phyloP scores from a whole-genome alignment of 306 rosid species.

The Trichosanthes cucumerina region DNA sequence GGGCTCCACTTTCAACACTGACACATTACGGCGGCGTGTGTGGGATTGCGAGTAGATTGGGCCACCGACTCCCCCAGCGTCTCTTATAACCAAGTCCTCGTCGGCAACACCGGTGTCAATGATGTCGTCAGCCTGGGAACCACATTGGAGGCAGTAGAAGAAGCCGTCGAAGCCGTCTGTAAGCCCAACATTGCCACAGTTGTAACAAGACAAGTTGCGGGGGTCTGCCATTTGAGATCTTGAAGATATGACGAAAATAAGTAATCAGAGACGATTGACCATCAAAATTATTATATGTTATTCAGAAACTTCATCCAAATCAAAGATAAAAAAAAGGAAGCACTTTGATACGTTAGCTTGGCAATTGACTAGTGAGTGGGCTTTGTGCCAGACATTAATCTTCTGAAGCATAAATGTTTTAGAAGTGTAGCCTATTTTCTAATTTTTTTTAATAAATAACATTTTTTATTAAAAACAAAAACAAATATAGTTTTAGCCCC shows the following conservation, averaged over 20 bases:
- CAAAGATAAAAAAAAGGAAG: too few relatives aligned
- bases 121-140: constrained; percentile 40
- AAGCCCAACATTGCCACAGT: constrained; percentile 38
- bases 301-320: too few relatives aligned
- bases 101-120: constrained; percentile 54
- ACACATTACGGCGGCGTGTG: constrained; percentile 25
- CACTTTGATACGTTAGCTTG: too few relatives aligned
- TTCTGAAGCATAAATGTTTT: too few relatives aligned
- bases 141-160: constrained; percentile 56
- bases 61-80: constrained; percentile 22
- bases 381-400: too few relatives aligned
- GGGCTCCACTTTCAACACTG: constrained; percentile 29
- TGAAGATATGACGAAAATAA: not conserved
- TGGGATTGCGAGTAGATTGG: constrained; percentile 45
- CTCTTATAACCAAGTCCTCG: constrained; percentile 36
- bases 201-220: constrained; percentile 28
- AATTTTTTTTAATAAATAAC: too few relatives aligned
- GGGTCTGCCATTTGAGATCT: constrained; percentile 28
- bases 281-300: too few relatives aligned
- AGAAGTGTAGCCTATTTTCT: too few relatives aligned
- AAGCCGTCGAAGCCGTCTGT: constrained; percentile 46
- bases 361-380: too few relatives aligned
- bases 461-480: too few relatives aligned
- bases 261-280: not conserved
- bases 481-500: too few relatives aligned